These are phyloP conservation scores for Sambucus nigra DNA, from an alignment of 129 eudicot genomes.

Conservation along the genomic window DNA sequence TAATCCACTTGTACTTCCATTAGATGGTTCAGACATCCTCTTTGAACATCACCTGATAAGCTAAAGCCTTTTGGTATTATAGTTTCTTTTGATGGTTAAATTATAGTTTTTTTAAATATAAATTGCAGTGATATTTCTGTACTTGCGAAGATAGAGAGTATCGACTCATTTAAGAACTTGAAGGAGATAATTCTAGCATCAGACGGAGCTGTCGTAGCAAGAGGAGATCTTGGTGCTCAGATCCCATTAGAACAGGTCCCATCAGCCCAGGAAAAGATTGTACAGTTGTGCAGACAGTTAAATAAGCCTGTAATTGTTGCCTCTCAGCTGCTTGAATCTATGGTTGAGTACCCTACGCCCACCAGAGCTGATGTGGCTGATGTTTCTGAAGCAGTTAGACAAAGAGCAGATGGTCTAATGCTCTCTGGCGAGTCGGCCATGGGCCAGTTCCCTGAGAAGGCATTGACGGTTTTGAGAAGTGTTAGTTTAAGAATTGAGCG, in stretches of 20 bases:
- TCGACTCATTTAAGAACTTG: constrained; percentile 74
- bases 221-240: constrained; percentile 94
- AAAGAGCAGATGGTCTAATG: constrained; percentile 83
- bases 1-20: too few relatives aligned
- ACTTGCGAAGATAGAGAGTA: constrained; percentile 86
- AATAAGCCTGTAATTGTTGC: constrained; percentile 88
- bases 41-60: too few relatives aligned
- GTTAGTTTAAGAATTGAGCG: constrained; percentile 82
- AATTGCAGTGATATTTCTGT: constrained; percentile 67
- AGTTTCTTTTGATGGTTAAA: too few relatives aligned
- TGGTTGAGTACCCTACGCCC: constrained; percentile 89
- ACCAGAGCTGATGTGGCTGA: constrained; percentile 94
- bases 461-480: constrained; percentile 75
- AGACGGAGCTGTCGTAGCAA: constrained; percentile 93
- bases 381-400: constrained; percentile 95
- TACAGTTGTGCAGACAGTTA: constrained; percentile 60
- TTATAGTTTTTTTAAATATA: too few relatives aligned
- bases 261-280: constrained; percentile 72
- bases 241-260: constrained; percentile 95
- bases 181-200: constrained; percentile 83
- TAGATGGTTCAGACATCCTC: too few relatives aligned
- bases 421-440: constrained; percentile 96
- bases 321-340: constrained; percentile 84
- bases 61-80: too few relatives aligned
- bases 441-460: constrained; percentile 92